Percentiles rank a stretch among this genome's conserved stretches.
Evolutionary conservation across 352 stramenopile genomes (phyloP).

Genomic region (Globisporangium heterothallicum): DNA sequence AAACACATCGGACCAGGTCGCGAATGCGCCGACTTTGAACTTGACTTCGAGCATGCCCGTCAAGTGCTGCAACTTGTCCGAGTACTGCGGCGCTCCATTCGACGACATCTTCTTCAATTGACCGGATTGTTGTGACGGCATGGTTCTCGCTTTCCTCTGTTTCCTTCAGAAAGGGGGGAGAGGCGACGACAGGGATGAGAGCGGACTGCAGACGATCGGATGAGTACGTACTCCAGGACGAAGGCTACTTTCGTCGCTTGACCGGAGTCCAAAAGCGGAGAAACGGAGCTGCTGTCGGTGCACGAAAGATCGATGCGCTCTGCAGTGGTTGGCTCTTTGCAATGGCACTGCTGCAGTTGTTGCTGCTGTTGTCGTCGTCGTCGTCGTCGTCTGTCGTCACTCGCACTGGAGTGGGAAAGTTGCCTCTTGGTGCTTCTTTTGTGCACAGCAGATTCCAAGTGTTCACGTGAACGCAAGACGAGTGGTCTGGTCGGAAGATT

Average conservation of each 20-base stretch:
- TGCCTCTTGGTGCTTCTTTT: neutral
- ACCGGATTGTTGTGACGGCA: neutral
- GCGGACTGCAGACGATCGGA: neutral
- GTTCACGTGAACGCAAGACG: too few relatives aligned
- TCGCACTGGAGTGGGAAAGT: neutral
- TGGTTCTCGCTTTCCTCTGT: neutral
- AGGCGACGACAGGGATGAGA: neutral
- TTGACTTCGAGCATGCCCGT: constrained; percentile 22
- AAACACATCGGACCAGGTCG: constrained; percentile 25
- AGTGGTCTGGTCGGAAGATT: too few relatives aligned
- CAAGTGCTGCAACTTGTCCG: constrained; percentile 17
- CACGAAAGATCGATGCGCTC: neutral
- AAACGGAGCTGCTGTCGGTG: neutral
- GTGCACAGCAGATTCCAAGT: too few relatives aligned
- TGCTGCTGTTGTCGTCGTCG: too few relatives aligned
- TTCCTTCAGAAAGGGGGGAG: too few relatives aligned
- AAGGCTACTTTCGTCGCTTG: neutral
- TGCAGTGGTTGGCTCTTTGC: too few relatives aligned
- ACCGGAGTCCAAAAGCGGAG: neutral
- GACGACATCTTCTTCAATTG: constrained; percentile 14
- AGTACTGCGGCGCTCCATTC: constrained; percentile 3
- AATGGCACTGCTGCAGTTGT: neutral
- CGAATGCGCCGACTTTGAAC: constrained; percentile 25
- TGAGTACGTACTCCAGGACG: neutral
- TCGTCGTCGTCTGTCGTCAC: too few relatives aligned